Evolutionary conservation across 108 stramenopile genomes (phyloP), one percentile per base, ranked within the genome.

Genomic region (Cyclostephanos tholiformis): DNA sequence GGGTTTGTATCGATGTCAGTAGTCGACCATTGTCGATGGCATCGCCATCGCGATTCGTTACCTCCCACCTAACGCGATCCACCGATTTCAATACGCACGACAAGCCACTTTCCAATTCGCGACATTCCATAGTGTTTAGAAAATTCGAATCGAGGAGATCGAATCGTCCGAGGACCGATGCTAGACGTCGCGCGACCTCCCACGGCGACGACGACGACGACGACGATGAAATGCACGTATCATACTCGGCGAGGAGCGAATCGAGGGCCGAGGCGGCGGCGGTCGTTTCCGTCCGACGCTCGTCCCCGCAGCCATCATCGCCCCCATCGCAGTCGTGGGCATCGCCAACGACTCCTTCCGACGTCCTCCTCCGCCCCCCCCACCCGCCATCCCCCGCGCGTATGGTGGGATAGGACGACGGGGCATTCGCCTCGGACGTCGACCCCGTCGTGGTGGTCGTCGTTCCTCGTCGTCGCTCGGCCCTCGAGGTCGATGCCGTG

Each of bases 1-100:
- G 80, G 61, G 71, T 55, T 39, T 71, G 73, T 29, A 81, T 64
- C 49, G 49, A 26, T 53, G 35, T 63, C 25, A 80, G 17, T 26
- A 80, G 38, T 22, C 44, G 25, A 11, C 49, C 53, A 23, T 58
- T 17, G 56, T 51, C 19, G 20, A 25, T 36, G 16, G 7, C 38
- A 36, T 19, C 13, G 23, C 14, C 20, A 52, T 44, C 41, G 36
- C 71, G 71, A 52, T 63, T 53, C 71, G 52, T 63, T 23, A 72
- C 71, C 29, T 39, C 49, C 35, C 71, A 46, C 43, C 27, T 63
- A 51, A 72, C 49, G 46, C 30, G 53, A 16, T 51, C 48, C 16
- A 36, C 49, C 36, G 71, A 72, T 23, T 27, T 39, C 27, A 63
- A 23, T 0, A 63, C 23, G 4, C 23, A 1, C 23, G 50, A 46